These are phyloP conservation scores for Pyrenophora tritici-repentis DNA, from an alignment of 2,329 filamentous ascomycete species.

Conservation along the genomic window DNA sequence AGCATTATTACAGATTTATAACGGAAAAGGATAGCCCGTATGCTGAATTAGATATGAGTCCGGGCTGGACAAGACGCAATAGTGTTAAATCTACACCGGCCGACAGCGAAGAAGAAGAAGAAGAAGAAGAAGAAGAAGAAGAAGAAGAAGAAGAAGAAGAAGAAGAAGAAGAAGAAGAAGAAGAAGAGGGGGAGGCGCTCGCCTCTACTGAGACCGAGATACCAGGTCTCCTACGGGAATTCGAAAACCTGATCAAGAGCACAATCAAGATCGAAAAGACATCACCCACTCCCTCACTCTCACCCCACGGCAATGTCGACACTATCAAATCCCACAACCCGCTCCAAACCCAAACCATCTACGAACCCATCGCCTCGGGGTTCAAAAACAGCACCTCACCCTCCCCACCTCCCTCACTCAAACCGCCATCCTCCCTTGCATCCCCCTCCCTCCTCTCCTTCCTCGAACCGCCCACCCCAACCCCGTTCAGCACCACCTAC, in stretches of 20 bases:
- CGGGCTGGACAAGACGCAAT: too few species aligned
- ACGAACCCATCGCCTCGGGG: too few species aligned
- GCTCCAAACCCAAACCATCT: too few species aligned
- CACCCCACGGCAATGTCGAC: too few species aligned
- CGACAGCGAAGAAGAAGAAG: neutral
- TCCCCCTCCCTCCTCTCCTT: conserved; percentile 70
- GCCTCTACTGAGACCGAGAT: neutral
- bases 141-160: neutral
- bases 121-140: neutral
- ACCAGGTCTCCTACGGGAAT: neutral
- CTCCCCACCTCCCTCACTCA: too few species aligned
- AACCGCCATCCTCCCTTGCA: conserved; percentile 50
- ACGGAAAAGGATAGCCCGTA: neutral
- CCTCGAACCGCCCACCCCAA: conserved; percentile 67
- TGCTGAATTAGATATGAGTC: too few species aligned
- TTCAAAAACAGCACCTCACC: too few species aligned
- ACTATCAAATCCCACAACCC: too few species aligned
- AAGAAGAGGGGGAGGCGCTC: neutral
- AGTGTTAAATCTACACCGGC: neutral
- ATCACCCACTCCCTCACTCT: neutral
- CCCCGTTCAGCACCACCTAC: conserved; percentile 72
- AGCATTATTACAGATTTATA: conserved; percentile 1
- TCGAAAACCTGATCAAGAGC: neutral
- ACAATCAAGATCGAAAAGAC: neutral
- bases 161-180: neutral